Conservation (phyloP, 305 asterid species). For the Ilex paraguariensis region DNA sequence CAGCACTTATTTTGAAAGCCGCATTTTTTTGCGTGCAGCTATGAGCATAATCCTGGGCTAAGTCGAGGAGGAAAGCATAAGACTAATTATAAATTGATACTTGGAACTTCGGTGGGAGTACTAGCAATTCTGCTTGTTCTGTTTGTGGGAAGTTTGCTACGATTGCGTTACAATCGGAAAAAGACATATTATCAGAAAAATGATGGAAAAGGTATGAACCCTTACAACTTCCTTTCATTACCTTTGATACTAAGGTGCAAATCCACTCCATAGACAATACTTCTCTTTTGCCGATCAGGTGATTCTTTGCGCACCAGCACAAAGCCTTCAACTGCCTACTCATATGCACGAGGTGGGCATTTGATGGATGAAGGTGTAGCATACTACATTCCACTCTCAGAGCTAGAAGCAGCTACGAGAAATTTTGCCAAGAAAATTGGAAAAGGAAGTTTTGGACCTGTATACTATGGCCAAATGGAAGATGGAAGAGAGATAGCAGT, state of each 20-base stretch:
- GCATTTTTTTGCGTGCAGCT: constrained; percentile 34
- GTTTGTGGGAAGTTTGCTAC: constrained; percentile 43
- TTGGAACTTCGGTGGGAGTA: constrained; percentile 55
- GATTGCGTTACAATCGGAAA: constrained; percentile 43
- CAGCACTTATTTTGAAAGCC: background rate
- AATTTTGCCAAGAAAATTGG: constrained; percentile 70
- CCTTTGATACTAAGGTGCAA: background rate
- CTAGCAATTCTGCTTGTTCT: constrained; percentile 53
- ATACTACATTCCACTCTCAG: constrained; percentile 67
- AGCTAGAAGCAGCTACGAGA: constrained; percentile 75
- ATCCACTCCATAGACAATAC: constrained; percentile 4
- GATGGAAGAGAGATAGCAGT: constrained; percentile 96
- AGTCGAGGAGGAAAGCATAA: constrained; percentile 32
- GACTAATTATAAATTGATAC: constrained; percentile 35
- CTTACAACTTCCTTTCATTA: constrained; percentile 5
- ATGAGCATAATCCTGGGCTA: constrained; percentile 72
- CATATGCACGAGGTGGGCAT: constrained; percentile 66
- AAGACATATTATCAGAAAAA: constrained; percentile 30
- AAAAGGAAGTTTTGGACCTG: constrained; percentile 96
- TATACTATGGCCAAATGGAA: constrained; percentile 77
- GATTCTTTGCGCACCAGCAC: constrained; percentile 51
- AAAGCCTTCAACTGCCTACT: constrained; percentile 39
- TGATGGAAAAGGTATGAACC: constrained; percentile 39
- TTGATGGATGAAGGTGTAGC: constrained; percentile 87
- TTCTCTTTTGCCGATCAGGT: constrained; percentile 30